phyloP scores from a whole-genome alignment of 495 filamentous ascomycete genomes.

The Neurospora sp. region DNA sequence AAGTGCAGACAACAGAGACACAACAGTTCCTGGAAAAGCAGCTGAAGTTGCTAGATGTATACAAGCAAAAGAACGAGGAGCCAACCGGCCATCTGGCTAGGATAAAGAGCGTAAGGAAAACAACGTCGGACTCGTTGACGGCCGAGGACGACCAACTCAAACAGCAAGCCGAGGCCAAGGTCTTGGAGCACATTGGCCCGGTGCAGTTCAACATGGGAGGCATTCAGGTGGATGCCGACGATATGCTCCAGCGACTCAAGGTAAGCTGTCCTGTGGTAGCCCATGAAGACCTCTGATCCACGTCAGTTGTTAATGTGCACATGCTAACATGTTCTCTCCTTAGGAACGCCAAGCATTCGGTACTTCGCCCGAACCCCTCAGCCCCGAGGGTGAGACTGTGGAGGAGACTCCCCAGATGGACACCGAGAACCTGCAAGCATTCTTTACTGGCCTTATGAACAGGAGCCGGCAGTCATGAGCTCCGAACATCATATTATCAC shows the following conservation, averaged over 20 bases:
- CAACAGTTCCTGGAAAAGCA: conserved; percentile 71
- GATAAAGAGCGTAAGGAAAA: conserved; percentile 25
- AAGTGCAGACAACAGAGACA: conserved; percentile 64
- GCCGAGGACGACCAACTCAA: conserved; percentile 9
- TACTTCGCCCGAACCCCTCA: conserved; percentile 25
- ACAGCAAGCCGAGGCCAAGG: conserved; percentile 41
- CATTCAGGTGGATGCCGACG: conserved; percentile 93
- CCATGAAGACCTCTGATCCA: too few relatives aligned
- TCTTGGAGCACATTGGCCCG: conserved; percentile 85
- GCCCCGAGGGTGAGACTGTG: conserved; percentile 19
- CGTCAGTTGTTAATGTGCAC: too few relatives aligned
- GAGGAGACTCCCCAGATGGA: conserved; percentile 30
- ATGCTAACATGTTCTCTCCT: too few relatives aligned
- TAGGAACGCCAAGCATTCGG: conserved; percentile 37
- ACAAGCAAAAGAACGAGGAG: conserved; percentile 52
- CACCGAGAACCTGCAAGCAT: conserved; percentile 38
- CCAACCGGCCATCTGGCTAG: conserved; percentile 38
- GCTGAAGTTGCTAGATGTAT: conserved; percentile 58
- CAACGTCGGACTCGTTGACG: background rate
- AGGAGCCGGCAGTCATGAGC: conserved; percentile 5
- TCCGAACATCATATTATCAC: background rate
- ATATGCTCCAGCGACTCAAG: conserved; percentile 82
- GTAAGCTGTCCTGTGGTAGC: conserved; percentile 32
- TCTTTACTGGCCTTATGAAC: conserved; percentile 41
- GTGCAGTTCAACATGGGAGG: conserved; percentile 97